Evolutionary conservation across 2,329 filamentous ascomycete species (phyloP), one percentile per base, ranked within the genome.

Genomic region (Colletotrichum navitas): DNA sequence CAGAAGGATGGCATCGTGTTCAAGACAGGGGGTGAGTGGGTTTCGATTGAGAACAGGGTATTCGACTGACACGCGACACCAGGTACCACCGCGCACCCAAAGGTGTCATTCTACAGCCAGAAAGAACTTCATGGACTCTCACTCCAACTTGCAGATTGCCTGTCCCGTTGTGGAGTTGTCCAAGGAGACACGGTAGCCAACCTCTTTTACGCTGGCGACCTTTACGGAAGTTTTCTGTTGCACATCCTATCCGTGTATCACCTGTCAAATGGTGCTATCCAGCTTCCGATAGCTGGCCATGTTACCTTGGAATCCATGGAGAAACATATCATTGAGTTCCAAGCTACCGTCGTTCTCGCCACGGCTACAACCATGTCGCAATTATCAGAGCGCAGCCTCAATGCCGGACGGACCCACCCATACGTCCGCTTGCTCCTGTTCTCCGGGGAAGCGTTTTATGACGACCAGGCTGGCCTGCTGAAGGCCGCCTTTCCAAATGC

Each of bases 81-180:
- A 71, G 68, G 68, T 11, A 71, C 68, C 16, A 71, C 68, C n/a
- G 60, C 67, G 5, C 59, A 68, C 21, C 68, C 68, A 36, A 71
- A 71, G 34, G 68, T 68, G 36, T 68, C 68, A 7, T 68, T 71
- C 3, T 71, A 68, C 12, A 52, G 26, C 32, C 68, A 71, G 24
- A 59, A 47, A 6, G 68, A 71, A 43, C 41, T 71, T 5, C 65
- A 68, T 32, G 39, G 59, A 6, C n/a, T 71, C 11, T 71, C 68
- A 3, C n/a, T 24, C 4, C 65, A 71, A 16, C 45, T 71, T 5
- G 68, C 68, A 14, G 68, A 71, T 59, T 59, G 59, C 16, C 34
- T 71, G 1, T 45, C 24, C 10, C 65, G 68, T 32, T 71, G 68
- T 6, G 59, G 65, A 14, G 68, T 71, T 21, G 26, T 39, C 8